Evolutionary conservation across 257 asterid species (phyloP), one percentile per base, ranked within the genome.

Genomic region (Gynochthodes officinalis): DNA sequence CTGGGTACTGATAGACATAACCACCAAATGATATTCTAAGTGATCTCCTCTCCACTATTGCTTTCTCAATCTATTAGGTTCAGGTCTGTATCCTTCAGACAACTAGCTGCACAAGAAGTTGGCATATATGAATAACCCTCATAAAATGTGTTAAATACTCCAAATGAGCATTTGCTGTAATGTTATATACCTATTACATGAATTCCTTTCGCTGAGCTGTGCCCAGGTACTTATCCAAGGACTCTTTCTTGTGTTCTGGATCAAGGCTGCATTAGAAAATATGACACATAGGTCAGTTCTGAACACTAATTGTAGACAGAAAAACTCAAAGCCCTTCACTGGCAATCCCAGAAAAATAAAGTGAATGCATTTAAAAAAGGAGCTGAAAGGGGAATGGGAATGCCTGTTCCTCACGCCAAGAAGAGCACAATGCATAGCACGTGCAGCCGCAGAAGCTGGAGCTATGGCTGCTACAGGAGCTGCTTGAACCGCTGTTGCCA

Each of bases 391-490:
- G 25, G 19, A 39, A 74, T n/a, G 79, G 60, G 79, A 78, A 52
- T 28, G 92, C 98, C 98, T 90, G 86, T 95, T 95, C 77, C 98
- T 85, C 78, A 90, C 79, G 67, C 99, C 99, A 78, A 95, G 89
- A 84, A 95, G 85, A 74, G 98, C 90, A 78, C 82, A 92, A 79
- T 90, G 95, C 72, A 90, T 61, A 43, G 99, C 99, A 43, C 90
- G 91, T 71, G 85, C 96, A 79, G 96, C 77, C 74, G 96, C 98
- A 79, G 98, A 81, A 80, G 96, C 96, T 21, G 98, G 99, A 83
- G 99, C 97, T 54, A 95, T 79, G 37, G 96, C 99, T 72, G 99
- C 99, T 33, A 88, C 94, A 66, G 99, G 99, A 77, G 92, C 90
- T 80, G 89, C 92, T 86, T 86, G 91, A 80, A 86, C 91, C 50